phyloP scores from a whole-genome alignment of 2,329 filamentous ascomycete genomes.

The Aureobasidium pullulans region DNA sequence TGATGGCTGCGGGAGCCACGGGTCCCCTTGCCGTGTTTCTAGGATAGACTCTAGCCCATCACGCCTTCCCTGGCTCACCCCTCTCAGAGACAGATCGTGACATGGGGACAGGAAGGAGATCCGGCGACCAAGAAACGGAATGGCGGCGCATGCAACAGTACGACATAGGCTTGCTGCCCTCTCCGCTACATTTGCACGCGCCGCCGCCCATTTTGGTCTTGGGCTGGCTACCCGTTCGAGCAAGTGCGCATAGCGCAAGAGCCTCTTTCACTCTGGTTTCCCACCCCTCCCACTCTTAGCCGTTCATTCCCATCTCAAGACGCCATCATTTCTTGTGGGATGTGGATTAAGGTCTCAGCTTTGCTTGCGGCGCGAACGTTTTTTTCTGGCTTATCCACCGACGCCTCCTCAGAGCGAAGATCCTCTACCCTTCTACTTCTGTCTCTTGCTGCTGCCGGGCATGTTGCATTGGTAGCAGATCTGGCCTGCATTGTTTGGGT shows the following conservation, averaged over 20 bases:
- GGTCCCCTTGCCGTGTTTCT: conserved; percentile 10
- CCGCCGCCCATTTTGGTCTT: conserved; percentile 21
- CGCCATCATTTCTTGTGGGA: conserved; percentile 13
- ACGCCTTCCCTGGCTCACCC: background rate
- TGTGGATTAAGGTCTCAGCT: conserved; percentile 11
- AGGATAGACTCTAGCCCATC: background rate
- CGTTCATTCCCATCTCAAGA: conserved; percentile 9
- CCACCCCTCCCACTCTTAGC: conserved; percentile 14
- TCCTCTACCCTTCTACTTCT: conserved; percentile 8
- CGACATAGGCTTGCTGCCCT: conserved; percentile 27
- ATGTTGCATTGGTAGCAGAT: conserved; percentile 8
- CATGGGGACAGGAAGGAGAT: background rate
- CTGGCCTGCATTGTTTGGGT: conserved; percentile 8
- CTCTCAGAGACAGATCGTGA: background rate
- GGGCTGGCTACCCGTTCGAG: conserved; percentile 23
- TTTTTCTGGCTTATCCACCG: conserved; percentile 13
- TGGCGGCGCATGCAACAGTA: conserved; percentile 23
- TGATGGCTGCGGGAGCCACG: background rate
- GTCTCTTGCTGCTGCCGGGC: conserved; percentile 11
- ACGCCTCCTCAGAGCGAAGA: conserved; percentile 11
- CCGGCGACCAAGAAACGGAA: conserved; percentile 4
- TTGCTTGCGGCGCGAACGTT: conserved; percentile 9
- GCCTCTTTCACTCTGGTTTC: conserved; percentile 21
- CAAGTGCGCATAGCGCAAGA: conserved; percentile 15
- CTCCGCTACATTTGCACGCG: conserved; percentile 25